Conservation (phyloP, 1,284 basidiomycete species). For the Testicularia cyperi region DNA sequence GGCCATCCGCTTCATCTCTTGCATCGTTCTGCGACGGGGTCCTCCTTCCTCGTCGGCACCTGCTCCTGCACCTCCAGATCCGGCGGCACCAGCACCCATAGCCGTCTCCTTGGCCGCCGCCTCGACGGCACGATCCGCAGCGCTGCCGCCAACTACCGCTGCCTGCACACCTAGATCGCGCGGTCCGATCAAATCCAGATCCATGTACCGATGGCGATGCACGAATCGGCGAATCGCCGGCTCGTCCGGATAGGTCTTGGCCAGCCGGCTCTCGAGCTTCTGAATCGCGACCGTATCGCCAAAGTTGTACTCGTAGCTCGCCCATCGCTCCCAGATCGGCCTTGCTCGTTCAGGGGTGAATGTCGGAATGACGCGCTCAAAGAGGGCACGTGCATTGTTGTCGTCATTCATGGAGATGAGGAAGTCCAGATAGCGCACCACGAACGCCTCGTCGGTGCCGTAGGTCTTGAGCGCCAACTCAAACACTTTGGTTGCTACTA, state of each 20-base stretch:
- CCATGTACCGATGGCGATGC: slow-evolving; percentile 81
- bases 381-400: slow-evolving; percentile 90
- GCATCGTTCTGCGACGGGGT: slow-evolving; percentile 46
- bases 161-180: slow-evolving; percentile 76
- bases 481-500: slow-evolving; percentile 86
- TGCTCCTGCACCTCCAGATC: neutral
- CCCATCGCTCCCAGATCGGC: slow-evolving; percentile 92
- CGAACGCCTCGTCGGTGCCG: slow-evolving; percentile 73
- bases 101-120: slow-evolving; percentile 27
- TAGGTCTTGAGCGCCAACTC: slow-evolving; percentile 89
- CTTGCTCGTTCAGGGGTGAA: slow-evolving; percentile 79
- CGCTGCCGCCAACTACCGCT: slow-evolving; percentile 14
- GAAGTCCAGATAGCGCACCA: slow-evolving; percentile 86
- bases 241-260: slow-evolving; percentile 83
- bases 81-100: no score
- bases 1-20: slow-evolving; percentile 33
- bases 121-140: slow-evolving; percentile 37
- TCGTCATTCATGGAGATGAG: slow-evolving; percentile 93
- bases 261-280: slow-evolving; percentile 83
- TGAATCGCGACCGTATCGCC: slow-evolving; percentile 85
- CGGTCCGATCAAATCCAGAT: slow-evolving; percentile 82
- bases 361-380: slow-evolving; percentile 80
- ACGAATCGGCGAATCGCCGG: slow-evolving; percentile 88
- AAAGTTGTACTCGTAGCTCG: slow-evolving; percentile 90
- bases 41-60: slow-evolving; percentile 21